Evolutionary conservation across 2,329 filamentous ascomycete species (phyloP).

Genomic region (Achaetomium macrosporum): DNA sequence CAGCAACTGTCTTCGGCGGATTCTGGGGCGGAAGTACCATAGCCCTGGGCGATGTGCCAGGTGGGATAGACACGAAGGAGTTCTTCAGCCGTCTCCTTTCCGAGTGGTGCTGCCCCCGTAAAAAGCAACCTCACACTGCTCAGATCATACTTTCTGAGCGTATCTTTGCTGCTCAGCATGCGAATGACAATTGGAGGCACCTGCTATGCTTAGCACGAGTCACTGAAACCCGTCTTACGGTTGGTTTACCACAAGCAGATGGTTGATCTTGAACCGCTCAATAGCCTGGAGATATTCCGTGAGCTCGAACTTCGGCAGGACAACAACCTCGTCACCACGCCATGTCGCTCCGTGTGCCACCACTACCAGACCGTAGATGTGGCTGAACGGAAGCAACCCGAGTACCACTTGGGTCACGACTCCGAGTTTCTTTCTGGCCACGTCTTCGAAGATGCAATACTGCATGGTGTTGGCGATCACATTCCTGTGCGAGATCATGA

Average conservation of each 20-base stretch:
- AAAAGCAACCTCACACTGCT: slow-evolving; percentile 60
- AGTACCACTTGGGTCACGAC: slow-evolving; percentile 45
- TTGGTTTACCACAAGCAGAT: slow-evolving; percentile 55
- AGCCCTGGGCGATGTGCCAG: slow-evolving; percentile 63
- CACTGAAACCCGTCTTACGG: neutral
- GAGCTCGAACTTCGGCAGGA: slow-evolving; percentile 72
- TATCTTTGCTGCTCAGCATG: slow-evolving; percentile 59
- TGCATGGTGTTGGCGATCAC: slow-evolving; percentile 73
- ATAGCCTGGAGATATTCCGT: slow-evolving; percentile 57
- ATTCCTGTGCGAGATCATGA: slow-evolving; percentile 75
- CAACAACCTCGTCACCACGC: slow-evolving; percentile 66
- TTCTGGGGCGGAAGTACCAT: slow-evolving; percentile 45
- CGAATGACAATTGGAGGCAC: slow-evolving; percentile 78
- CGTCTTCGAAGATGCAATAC: slow-evolving; percentile 40
- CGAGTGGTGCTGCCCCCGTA: slow-evolving; percentile 73
- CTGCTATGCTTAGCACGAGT: slow-evolving; percentile 30
- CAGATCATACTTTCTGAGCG: slow-evolving; percentile 63
- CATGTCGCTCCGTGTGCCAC: slow-evolving; percentile 61
- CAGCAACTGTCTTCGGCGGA: neutral
- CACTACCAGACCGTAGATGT: slow-evolving; percentile 74
- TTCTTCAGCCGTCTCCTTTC: slow-evolving; percentile 63
- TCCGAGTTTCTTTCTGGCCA: slow-evolving; percentile 32
- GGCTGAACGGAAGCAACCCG: slow-evolving; percentile 71
- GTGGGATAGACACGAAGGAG: slow-evolving; percentile 54
- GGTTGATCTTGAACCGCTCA: slow-evolving; percentile 61